phyloP scores from a whole-genome alignment of 495 filamentous ascomycete genomes.

The Xylaria bambusicola region DNA sequence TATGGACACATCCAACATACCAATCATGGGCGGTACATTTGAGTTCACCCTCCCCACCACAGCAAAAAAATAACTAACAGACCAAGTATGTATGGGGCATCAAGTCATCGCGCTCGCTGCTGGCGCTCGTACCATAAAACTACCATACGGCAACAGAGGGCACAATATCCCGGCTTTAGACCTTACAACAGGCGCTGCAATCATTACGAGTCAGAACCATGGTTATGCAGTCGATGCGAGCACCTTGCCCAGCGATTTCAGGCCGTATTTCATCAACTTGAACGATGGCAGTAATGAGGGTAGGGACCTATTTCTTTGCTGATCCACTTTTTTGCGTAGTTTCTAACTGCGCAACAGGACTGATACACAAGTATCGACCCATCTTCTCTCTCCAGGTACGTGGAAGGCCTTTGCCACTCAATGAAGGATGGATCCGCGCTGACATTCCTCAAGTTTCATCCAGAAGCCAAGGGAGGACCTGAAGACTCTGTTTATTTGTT shows the following conservation, averaged over 20 bases:
- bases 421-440: no score
- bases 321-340: no score
- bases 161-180: slow-evolving; percentile 98
- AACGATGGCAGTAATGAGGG: slow-evolving; percentile 95
- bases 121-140: slow-evolving; percentile 85
- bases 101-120: slow-evolving; percentile 82
- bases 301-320: slow-evolving; percentile 94
- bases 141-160: slow-evolving; percentile 96
- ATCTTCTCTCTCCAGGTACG: slow-evolving; percentile 98
- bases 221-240: slow-evolving; percentile 92
- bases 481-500: slow-evolving; percentile 93
- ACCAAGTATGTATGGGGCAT: slow-evolving; percentile 93
- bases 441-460: no score
- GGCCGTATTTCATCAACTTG: slow-evolving; percentile 96
- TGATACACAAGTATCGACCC: no score
- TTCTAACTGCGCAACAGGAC: no score
- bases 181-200: slow-evolving; percentile 86
- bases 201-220: slow-evolving; percentile 98
- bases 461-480: slow-evolving; percentile 94
- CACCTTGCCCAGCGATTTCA: slow-evolving; percentile 83
- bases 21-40: slow-evolving; percentile 98
- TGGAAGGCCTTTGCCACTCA: no score
- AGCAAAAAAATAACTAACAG: no score
- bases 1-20: slow-evolving; percentile 86
- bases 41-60: no score